phyloP scores from a whole-genome alignment of 345 rosid genomes.

The Litchi chinensis region DNA sequence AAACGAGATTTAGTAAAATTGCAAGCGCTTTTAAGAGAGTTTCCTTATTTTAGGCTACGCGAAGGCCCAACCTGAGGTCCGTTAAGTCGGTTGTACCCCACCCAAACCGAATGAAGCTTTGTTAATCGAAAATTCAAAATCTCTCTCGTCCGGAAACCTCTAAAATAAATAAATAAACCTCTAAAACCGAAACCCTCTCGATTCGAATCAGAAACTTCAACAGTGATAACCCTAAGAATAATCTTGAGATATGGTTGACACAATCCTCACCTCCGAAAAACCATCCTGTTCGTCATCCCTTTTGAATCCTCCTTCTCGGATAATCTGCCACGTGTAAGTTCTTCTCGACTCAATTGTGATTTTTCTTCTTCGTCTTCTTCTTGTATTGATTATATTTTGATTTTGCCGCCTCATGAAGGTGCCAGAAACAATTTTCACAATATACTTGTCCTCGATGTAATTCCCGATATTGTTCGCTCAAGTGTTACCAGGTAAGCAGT shows the following conservation, averaged over 20 bases:
- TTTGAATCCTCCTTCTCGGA: slow-evolving; percentile 56
- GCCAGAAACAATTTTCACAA: slow-evolving; percentile 89
- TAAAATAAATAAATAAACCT: background rate
- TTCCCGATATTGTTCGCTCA: slow-evolving; percentile 80
- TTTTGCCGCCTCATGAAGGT: slow-evolving; percentile 29
- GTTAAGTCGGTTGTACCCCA: too few relatives aligned
- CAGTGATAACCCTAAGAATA: background rate
- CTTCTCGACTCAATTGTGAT: slow-evolving; percentile 4
- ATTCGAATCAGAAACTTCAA: slow-evolving; percentile 4
- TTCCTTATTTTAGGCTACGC: too few relatives aligned
- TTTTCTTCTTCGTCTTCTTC: background rate
- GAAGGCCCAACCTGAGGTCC: too few relatives aligned
- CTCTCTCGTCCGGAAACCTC: too few relatives aligned
- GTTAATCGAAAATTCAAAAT: too few relatives aligned
- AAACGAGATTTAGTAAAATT: too few relatives aligned
- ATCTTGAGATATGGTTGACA: slow-evolving; percentile 30
- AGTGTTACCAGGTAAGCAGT: slow-evolving; percentile 60
- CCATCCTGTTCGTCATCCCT: slow-evolving; percentile 46
- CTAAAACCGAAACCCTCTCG: background rate
- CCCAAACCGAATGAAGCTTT: too few relatives aligned
- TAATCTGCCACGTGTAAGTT: slow-evolving; percentile 74
- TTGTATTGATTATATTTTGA: background rate
- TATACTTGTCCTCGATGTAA: slow-evolving; percentile 97
- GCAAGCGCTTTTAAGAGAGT: too few relatives aligned
- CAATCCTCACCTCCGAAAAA: slow-evolving; percentile 41